These are phyloP conservation scores for Auricularia sp. DNA, from an alignment of 768 basidiomycete genomes.

Conservation along the genomic window DNA sequence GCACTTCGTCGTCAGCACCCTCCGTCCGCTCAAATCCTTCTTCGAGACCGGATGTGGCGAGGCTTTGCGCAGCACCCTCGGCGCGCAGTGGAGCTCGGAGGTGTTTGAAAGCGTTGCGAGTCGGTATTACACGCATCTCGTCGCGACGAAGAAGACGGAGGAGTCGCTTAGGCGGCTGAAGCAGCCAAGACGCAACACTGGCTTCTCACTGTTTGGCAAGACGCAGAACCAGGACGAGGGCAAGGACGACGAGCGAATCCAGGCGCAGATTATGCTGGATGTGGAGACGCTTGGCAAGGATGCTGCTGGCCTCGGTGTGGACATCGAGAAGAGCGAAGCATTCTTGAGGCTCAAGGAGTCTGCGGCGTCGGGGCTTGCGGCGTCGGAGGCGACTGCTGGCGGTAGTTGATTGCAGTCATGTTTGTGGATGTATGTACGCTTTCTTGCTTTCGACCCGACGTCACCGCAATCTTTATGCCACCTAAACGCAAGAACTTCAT, in stretches of 20 bases:
- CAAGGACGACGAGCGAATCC: slow-evolving; percentile 83
- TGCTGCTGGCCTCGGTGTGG: slow-evolving; percentile 57
- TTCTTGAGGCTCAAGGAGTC: slow-evolving; percentile 38
- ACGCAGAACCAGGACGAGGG: slow-evolving; percentile 48
- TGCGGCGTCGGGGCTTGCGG: slow-evolving; percentile 5
- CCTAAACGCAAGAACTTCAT: neutral
- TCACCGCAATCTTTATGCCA: neutral
- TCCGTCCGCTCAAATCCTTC: slow-evolving; percentile 69
- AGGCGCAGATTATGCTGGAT: slow-evolving; percentile 75
- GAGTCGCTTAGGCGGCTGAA: slow-evolving; percentile 79
- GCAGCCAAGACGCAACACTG: slow-evolving; percentile 60
- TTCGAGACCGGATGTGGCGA: slow-evolving; percentile 51
- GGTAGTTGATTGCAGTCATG: neutral
- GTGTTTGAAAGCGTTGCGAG: slow-evolving; percentile 66
- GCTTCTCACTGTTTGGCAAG: slow-evolving; percentile 72
- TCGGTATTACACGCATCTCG: slow-evolving; percentile 71
- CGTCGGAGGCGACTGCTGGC: neutral
- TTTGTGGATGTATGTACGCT: neutral
- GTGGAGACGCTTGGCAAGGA: slow-evolving; percentile 77
- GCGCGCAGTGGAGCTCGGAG: slow-evolving; percentile 38
- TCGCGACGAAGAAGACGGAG: slow-evolving; percentile 85
- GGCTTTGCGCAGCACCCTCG: slow-evolving; percentile 51
- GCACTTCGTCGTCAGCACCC: slow-evolving; percentile 71
- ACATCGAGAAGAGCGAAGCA: slow-evolving; percentile 39
- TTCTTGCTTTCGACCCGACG: neutral